Conservation (phyloP, 2,329 filamentous ascomycete species). For the Ophiostoma quercus region DNA sequence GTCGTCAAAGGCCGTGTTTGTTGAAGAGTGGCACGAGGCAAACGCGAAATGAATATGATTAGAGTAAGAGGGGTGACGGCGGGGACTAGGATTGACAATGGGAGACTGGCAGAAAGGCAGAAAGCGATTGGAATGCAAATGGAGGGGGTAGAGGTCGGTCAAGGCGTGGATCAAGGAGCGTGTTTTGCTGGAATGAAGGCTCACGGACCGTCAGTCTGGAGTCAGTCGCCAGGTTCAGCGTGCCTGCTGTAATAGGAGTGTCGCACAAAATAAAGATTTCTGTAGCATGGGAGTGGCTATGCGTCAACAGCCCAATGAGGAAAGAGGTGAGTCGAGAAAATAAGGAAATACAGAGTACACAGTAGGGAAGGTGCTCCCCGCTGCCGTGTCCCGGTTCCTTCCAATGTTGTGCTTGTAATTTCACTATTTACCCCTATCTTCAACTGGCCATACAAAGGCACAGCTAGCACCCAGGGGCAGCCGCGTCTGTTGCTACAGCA, state of each 20-base stretch:
- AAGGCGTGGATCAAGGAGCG: not conserved
- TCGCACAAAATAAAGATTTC: constrained; percentile 11
- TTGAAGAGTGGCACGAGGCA: constrained; percentile 1
- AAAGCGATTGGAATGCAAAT: not conserved
- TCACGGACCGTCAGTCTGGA: not conserved
- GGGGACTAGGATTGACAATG: constrained; percentile 8
- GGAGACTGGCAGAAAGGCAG: not conserved
- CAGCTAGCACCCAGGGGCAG: constrained; percentile 11
- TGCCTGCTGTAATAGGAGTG: not conserved
- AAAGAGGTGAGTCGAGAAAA: not conserved
- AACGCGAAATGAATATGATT: constrained; percentile 8
- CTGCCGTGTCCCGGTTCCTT: constrained; percentile 3
- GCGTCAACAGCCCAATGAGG: constrained; percentile 20
- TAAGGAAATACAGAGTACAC: not conserved
- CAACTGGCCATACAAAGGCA: not conserved
- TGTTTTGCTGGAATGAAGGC: not conserved
- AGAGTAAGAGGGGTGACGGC: not conserved
- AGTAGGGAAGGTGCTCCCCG: not conserved
- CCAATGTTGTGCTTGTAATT: not conserved
- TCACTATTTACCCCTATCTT: constrained; percentile 17
- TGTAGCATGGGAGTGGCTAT: constrained; percentile 16
- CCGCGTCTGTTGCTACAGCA: constrained; percentile 25
- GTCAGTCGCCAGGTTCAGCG: not conserved
- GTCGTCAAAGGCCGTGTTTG: not conserved
- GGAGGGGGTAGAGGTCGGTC: not conserved